These are phyloP conservation scores for Chlamydomonas sp. DNA, from an alignment of 139 green algal genomes.

Conservation along the genomic window DNA sequence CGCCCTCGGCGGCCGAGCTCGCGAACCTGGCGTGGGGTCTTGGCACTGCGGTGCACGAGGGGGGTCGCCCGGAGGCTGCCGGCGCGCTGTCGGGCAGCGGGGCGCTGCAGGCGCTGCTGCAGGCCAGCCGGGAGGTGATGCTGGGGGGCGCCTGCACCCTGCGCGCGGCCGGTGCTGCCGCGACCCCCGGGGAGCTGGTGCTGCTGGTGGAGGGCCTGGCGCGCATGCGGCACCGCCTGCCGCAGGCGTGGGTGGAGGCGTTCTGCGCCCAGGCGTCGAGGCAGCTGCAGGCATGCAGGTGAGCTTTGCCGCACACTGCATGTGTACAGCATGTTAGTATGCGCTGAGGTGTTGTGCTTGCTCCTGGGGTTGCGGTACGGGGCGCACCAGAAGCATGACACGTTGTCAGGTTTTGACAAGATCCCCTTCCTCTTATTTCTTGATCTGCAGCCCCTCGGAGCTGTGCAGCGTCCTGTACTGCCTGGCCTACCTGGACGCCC, in stretches of 20 bases:
- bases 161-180: not conserved
- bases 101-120: conserved; percentile 4
- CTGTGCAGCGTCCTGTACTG: conserved; percentile 29
- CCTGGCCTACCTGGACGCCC: conserved; percentile 26
- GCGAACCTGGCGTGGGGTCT: conserved; percentile 13
- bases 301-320: not conserved
- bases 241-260: not conserved
- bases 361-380: not conserved
- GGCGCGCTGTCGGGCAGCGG: not conserved
- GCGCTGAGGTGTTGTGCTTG: not conserved
- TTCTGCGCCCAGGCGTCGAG: not conserved
- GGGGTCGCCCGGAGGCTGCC: not conserved
- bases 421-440: too few species aligned
- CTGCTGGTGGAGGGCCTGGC: conserved; percentile 27
- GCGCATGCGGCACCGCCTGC: conserved; percentile 6
- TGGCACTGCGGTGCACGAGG: not conserved
- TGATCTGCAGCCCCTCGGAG: conserved; percentile 3
- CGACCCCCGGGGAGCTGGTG: conserved; percentile 18
- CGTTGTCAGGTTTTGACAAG: too few species aligned
- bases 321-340: not conserved
- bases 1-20: not conserved
- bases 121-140: too few species aligned
- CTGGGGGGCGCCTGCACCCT: not conserved
- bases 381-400: too few species aligned
- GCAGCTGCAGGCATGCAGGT: conserved; percentile 23